Percentiles rank a stretch among this genome's conserved stretches.
These are phyloP conservation scores for Lodderomyces orthopsilosis DNA, from an alignment of 1,139 yeast genomes.

Conservation along the genomic window DNA sequence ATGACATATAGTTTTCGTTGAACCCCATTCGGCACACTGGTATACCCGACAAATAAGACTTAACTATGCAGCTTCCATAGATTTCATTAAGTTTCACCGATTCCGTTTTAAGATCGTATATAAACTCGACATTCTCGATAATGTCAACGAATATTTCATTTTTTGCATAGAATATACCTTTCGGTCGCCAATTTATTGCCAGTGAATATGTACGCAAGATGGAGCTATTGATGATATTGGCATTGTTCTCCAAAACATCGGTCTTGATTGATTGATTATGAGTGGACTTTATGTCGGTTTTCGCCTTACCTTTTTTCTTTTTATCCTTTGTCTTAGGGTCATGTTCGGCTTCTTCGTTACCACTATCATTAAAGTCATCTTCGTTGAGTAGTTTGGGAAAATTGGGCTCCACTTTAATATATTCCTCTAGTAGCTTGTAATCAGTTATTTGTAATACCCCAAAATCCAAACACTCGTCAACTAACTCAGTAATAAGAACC, in stretches of 20 bases:
- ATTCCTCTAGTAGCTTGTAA: conserved; percentile 43
- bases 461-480: conserved; percentile 48
- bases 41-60: conserved; percentile 48
- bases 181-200: conserved; percentile 48
- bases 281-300: conserved; percentile 31
- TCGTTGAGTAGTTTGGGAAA: conserved; percentile 20
- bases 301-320: conserved; percentile 14
- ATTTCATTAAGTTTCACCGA: conserved; percentile 35
- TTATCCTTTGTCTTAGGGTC: conserved; percentile 12
- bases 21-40: conserved; percentile 45
- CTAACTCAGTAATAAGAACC: conserved; percentile 37
- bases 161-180: conserved; percentile 46
- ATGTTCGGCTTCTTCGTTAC: conserved; percentile 16
- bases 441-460: conserved; percentile 46
- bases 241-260: conserved; percentile 27
- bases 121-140: conserved; percentile 40
- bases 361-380: conserved; percentile 12
- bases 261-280: conserved; percentile 40
- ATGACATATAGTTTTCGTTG: conserved; percentile 35
- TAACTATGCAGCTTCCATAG: conserved; percentile 36
- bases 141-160: conserved; percentile 47
- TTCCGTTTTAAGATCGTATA: conserved; percentile 32
- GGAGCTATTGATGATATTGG: conserved; percentile 52
- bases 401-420: conserved; percentile 41
- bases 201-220: conserved; percentile 46